Evolutionary conservation across 495 filamentous ascomycete species (phyloP).

Genomic region (Podospora fimiseda): DNA sequence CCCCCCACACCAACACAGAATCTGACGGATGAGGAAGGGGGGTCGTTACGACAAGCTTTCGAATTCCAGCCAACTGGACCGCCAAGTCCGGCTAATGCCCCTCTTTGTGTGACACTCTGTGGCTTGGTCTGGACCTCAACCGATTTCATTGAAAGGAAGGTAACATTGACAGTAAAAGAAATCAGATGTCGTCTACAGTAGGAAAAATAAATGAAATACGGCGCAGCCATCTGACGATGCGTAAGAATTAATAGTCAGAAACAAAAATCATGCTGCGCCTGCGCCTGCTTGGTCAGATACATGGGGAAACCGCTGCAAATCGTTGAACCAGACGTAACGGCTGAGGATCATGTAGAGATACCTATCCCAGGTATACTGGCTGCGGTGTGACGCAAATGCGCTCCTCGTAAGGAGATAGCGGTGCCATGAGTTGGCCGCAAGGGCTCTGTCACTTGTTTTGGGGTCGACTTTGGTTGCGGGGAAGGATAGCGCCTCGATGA

Average conservation of each 20-base stretch:
- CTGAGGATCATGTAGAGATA: conserved; percentile 37
- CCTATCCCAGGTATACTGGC: conserved; percentile 40
- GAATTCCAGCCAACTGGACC: conserved; percentile 1
- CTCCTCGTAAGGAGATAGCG: conserved; percentile 30
- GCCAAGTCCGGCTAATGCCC: conserved; percentile 3
- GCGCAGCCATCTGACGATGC: no score
- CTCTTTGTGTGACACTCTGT: no score
- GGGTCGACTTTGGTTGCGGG: conserved; percentile 18
- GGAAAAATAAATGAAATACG: no score
- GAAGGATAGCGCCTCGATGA: conserved; percentile 29
- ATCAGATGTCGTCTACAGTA: no score
- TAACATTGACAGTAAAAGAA: no score
- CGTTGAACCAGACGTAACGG: conserved; percentile 42
- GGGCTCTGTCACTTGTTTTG: conserved; percentile 20
- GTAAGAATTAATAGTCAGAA: no score
- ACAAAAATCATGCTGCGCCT: no score
- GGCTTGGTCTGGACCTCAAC: no score
- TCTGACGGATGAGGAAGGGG: no score
- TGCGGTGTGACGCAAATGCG: conserved; percentile 32
- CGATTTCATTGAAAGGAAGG: no score
- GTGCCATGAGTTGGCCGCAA: conserved; percentile 32
- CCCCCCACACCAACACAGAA: no score
- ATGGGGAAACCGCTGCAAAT: conserved; percentile 26
- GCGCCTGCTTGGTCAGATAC: background rate
- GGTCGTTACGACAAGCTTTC: no score